These are phyloP conservation scores for Aspergillus ochraceus DNA, from an alignment of 2,329 filamentous ascomycete species.

Conservation along the genomic window DNA sequence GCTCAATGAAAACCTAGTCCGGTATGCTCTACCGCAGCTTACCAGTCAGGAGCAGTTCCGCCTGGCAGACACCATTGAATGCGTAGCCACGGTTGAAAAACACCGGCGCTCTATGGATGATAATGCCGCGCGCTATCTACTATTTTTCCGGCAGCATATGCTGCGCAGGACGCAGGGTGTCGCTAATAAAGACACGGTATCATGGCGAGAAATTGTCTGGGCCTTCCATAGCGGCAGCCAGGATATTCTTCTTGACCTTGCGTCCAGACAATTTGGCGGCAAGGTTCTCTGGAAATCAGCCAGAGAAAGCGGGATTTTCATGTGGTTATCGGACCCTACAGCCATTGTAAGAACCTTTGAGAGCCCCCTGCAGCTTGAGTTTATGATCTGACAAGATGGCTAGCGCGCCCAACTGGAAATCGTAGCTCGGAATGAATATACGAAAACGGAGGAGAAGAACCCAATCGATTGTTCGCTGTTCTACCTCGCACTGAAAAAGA, in stretches of 20 bases:
- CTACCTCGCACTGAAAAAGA: conserved; percentile 89
- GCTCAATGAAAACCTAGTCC: conserved; percentile 76
- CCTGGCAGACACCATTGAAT: conserved; percentile 80
- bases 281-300: conserved; percentile 83
- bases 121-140: conserved; percentile 81
- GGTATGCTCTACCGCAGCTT: conserved; percentile 73
- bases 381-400: conserved; percentile 12
- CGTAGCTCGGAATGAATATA: conserved; percentile 93
- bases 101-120: conserved; percentile 87
- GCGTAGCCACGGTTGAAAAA: conserved; percentile 77
- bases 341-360: conserved; percentile 63
- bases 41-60: conserved; percentile 85
- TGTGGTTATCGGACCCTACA: conserved; percentile 81
- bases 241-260: conserved; percentile 83
- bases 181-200: conserved; percentile 59
- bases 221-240: conserved; percentile 60
- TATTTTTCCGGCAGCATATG: conserved; percentile 82
- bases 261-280: conserved; percentile 75
- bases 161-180: conserved; percentile 66
- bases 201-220: conserved; percentile 54
- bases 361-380: not conserved
- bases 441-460: conserved; percentile 80
- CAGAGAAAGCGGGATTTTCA: conserved; percentile 83
- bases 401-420: conserved; percentile 78
- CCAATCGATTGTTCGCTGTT: conserved; percentile 88